Percentiles rank a stretch among this genome's conserved stretches.
These are phyloP conservation scores for Boletus reticulatus DNA, from an alignment of 768 basidiomycete genomes.

Conservation along the genomic window DNA sequence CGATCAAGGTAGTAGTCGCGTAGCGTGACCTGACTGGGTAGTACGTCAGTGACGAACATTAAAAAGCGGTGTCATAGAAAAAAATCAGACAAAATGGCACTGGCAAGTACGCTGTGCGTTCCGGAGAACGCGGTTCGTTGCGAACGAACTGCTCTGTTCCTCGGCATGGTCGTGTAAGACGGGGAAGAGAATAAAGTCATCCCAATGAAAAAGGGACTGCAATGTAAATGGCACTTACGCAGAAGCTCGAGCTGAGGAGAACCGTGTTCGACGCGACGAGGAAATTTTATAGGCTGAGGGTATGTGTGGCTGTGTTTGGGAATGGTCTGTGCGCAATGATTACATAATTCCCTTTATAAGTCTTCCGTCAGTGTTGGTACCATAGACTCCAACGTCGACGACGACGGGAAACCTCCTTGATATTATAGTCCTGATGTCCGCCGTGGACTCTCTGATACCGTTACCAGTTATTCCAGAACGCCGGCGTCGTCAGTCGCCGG, in stretches of 20 bases:
- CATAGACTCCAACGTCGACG: conserved; percentile 20
- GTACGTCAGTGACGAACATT: conserved; percentile 12
- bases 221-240: conserved; percentile 12
- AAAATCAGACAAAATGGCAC: conserved; percentile 80
- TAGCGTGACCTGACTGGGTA: conserved; percentile 1
- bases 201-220: conserved; percentile 20
- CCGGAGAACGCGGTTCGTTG: conserved; percentile 65
- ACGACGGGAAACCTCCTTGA: conserved; percentile 7
- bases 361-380: background rate
- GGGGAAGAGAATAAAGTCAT: conserved; percentile 91
- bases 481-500: conserved; percentile 18
- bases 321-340: conserved; percentile 32
- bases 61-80: background rate
- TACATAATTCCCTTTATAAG: conserved; percentile 25
- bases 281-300: conserved; percentile 28
- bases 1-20: background rate
- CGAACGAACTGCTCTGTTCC: conserved; percentile 77
- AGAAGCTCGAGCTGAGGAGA: background rate
- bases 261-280: background rate
- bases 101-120: conserved; percentile 81
- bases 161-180: conserved; percentile 90
- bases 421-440: conserved; percentile 19
- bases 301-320: conserved; percentile 27
- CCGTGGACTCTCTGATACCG: conserved; percentile 9
- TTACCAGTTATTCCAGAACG: conserved; percentile 9